These are phyloP conservation scores for Cercis canadensis DNA, from an alignment of 306 rosid genomes.

Conservation along the genomic window DNA sequence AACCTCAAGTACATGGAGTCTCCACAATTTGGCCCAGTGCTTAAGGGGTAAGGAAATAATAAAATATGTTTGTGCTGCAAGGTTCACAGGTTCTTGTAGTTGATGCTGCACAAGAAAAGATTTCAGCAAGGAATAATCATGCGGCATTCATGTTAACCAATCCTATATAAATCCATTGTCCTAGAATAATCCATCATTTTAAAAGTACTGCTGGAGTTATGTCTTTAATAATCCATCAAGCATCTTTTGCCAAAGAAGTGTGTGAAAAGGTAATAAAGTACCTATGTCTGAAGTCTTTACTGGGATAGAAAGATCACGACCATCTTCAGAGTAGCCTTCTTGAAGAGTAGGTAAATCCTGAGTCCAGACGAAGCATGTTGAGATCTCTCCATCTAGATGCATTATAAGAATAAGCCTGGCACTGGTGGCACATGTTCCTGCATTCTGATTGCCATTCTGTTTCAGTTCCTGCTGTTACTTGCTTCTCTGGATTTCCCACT, in stretches of 20 bases:
- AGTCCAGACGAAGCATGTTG: slow-evolving; percentile 37
- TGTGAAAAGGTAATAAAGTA: slow-evolving; percentile 14
- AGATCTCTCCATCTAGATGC: neutral
- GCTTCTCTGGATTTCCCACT: neutral
- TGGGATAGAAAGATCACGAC: slow-evolving; percentile 18
- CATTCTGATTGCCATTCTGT: slow-evolving; percentile 35
- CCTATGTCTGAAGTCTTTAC: slow-evolving; percentile 42
- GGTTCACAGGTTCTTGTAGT: slow-evolving; percentile 40
- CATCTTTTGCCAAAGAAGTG: no score
- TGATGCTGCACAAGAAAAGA: slow-evolving; percentile 40
- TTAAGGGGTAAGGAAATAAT: slow-evolving; percentile 68
- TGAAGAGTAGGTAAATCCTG: slow-evolving; percentile 8
- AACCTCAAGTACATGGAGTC: slow-evolving; percentile 46
- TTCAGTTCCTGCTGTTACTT: accelerated
- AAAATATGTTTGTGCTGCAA: slow-evolving; percentile 49
- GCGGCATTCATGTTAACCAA: no score
- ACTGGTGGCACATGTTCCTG: neutral
- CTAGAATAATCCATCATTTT: no score
- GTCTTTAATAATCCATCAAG: no score
- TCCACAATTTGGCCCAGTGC: slow-evolving; percentile 52
- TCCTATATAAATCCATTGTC: no score
- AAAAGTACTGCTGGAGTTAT: no score
- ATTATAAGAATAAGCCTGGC: slow-evolving; percentile 54
- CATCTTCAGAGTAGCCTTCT: slow-evolving; percentile 2
- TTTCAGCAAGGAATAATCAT: neutral